Conservation (phyloP, 2,329 filamentous ascomycete genomes). For the Grosmannia huntii region DNA sequence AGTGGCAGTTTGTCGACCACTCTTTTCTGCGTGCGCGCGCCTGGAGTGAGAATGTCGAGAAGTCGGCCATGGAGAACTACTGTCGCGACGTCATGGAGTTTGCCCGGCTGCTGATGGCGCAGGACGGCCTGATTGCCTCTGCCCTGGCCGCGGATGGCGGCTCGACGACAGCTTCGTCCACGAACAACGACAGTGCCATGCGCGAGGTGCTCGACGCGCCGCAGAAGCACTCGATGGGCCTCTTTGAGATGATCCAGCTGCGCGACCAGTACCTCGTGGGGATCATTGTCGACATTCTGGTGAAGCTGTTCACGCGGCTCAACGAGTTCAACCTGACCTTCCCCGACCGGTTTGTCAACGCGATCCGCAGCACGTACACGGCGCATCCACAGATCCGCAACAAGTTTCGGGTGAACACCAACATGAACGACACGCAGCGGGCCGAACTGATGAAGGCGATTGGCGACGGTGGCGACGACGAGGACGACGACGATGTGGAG, state of each 20-base stretch:
- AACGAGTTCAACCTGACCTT: constrained; percentile 64
- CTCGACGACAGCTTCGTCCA: not conserved
- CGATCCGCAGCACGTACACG: constrained; percentile 55
- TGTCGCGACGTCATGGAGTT: constrained; percentile 93
- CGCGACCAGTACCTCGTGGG: constrained; percentile 77
- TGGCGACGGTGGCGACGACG: constrained; percentile 44
- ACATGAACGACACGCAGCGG: constrained; percentile 69
- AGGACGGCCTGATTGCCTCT: constrained; percentile 72
- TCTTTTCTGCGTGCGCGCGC: constrained; percentile 72
- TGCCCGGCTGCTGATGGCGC: constrained; percentile 70
- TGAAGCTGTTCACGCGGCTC: constrained; percentile 73
- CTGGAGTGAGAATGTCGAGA: constrained; percentile 64
- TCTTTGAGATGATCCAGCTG: constrained; percentile 81
- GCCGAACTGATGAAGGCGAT: constrained; percentile 62
- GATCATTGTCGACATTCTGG: constrained; percentile 69
- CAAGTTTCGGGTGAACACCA: constrained; percentile 55
- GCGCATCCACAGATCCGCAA: constrained; percentile 41
- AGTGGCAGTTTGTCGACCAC: constrained; percentile 71
- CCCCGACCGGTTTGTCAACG: constrained; percentile 31
- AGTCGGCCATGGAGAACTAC: constrained; percentile 74
- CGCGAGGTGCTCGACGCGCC: constrained; percentile 49
- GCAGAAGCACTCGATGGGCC: constrained; percentile 48
- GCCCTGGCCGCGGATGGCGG: constrained; percentile 32
- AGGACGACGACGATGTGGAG: constrained; percentile 25
- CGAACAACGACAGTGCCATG: constrained; percentile 19